Evolutionary conservation across 176 grass and related monocot species (phyloP), one percentile per base, ranked within the genome.

Genomic region (Stipa capillata): DNA sequence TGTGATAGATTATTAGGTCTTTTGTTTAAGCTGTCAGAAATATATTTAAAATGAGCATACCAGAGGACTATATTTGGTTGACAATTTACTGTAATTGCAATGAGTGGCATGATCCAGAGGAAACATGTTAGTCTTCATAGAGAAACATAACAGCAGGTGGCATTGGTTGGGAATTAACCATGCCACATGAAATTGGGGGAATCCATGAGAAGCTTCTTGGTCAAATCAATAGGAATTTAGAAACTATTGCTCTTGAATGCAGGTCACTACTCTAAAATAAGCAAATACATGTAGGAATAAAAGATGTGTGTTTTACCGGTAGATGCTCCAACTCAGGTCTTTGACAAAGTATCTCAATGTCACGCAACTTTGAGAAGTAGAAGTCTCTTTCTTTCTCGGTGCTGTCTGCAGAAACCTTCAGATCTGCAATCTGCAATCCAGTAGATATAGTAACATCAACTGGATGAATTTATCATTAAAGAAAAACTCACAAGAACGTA

Each of bases 361-460:
- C 94, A 42, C 88, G 88, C 83, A 97, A 36, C 77, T 97, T 97
- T 2, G 90, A 85, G 67, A 93, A 97, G 73, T 97, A 97, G 37
- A 97, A 97, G 34, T 93, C 94, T 60, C 88, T 93, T 89, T 97
- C 94, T 63, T 97, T 97, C 51, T 93, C 90, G 43, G 53, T 74
- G 65, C 73, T 85, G 73, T 93, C 89, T 2, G 80, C 61, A 32
- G 85, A 89, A 83, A 93, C 54, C 52, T 97, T 90, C 47, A 91
- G 24, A 32, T 87, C 91, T 16, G 65, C 90, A 63, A 83, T 65
- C 94, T 97, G 58, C 63, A 82, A 54, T 51, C 42, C 69, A 83
- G 42, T 74, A 83, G 35, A 86, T 1, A 75, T 69, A 78, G 20
- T 69, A 33, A 69, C 55, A 44, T 49, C 20, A 53, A 45, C 52